A percentile compares a stretch with the other conserved stretches of the same genome.
Conservation (phyloP, 306 rosid species). For the Adenanthera pavonina region DNA sequence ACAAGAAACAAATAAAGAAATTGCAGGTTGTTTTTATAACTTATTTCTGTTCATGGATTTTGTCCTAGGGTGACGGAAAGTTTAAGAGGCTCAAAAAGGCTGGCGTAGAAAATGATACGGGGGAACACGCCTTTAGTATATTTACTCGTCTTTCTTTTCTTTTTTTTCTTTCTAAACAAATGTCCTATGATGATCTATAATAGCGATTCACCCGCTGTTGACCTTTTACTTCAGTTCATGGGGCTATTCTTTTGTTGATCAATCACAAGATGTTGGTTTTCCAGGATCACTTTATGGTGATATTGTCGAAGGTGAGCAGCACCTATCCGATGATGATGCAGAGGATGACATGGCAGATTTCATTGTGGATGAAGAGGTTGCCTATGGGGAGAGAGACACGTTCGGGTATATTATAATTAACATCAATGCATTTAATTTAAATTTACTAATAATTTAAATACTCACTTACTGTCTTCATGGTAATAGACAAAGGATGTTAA, state of each 20-base stretch:
- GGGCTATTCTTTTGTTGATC: slow-evolving; percentile 26
- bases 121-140: slow-evolving; percentile 28
- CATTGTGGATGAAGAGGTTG: slow-evolving; percentile 45
- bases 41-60: slow-evolving; percentile 26
- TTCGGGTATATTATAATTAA: slow-evolving; percentile 36
- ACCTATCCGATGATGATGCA: slow-evolving; percentile 18
- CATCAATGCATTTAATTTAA: slow-evolving; percentile 38
- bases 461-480: slow-evolving; percentile 23
- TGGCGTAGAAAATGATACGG: slow-evolving; percentile 13
- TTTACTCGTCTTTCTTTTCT: neutral
- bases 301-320: slow-evolving; percentile 35
- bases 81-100: slow-evolving; percentile 53
- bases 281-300: slow-evolving; percentile 44
- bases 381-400: slow-evolving; percentile 36
- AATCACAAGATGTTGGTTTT: slow-evolving; percentile 24
- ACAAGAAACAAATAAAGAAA: neutral
- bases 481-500: slow-evolving; percentile 36
- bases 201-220: neutral
- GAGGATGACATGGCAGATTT: slow-evolving; percentile 54
- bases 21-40: neutral
- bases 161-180: neutral
- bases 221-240: slow-evolving; percentile 10
- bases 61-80: slow-evolving; percentile 39
- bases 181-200: neutral
- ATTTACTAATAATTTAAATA: slow-evolving; percentile 20